These are phyloP conservation scores for Talaromyces atroroseus DNA, from an alignment of 2,329 filamentous ascomycete species.

Conservation along the genomic window DNA sequence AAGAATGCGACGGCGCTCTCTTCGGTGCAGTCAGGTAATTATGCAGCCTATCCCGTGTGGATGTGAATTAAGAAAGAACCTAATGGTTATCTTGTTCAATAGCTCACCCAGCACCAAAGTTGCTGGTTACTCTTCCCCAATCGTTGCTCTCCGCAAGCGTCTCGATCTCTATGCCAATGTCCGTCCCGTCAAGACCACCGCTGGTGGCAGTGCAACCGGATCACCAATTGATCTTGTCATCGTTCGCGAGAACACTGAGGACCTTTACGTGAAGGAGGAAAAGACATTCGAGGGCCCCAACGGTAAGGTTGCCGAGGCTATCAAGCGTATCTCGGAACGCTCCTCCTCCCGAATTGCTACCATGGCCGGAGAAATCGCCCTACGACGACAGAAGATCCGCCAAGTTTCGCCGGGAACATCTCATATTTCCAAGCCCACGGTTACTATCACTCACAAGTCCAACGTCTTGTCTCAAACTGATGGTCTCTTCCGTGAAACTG, in stretches of 20 bases:
- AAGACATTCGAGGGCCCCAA: slow-evolving; percentile 66
- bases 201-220: slow-evolving; percentile 36
- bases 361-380: slow-evolving; percentile 92
- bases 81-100: not conserved
- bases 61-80: not conserved
- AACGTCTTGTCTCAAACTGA: slow-evolving; percentile 97
- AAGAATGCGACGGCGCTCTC: slow-evolving; percentile 89
- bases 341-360: slow-evolving; percentile 80
- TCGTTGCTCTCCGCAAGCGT: slow-evolving; percentile 91
- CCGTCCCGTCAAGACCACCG: slow-evolving; percentile 82
- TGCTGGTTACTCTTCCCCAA: slow-evolving; percentile 92
- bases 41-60: not conserved
- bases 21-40: slow-evolving; percentile 80
- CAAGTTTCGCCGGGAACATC: slow-evolving; percentile 45
- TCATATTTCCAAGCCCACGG: slow-evolving; percentile 61
- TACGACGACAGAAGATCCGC: slow-evolving; percentile 77
- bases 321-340: slow-evolving; percentile 90
- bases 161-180: slow-evolving; percentile 97
- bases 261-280: slow-evolving; percentile 97
- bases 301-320: slow-evolving; percentile 87
- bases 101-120: slow-evolving; percentile 83
- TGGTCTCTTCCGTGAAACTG: slow-evolving; percentile 82
- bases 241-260: slow-evolving; percentile 97
- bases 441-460: slow-evolving; percentile 97
- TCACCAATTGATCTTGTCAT: slow-evolving; percentile 90